Percentiles rank a stretch among this genome's conserved stretches.
Conservation (phyloP, 768 basidiomycete genomes). For the Naganishia onofrii region DNA sequence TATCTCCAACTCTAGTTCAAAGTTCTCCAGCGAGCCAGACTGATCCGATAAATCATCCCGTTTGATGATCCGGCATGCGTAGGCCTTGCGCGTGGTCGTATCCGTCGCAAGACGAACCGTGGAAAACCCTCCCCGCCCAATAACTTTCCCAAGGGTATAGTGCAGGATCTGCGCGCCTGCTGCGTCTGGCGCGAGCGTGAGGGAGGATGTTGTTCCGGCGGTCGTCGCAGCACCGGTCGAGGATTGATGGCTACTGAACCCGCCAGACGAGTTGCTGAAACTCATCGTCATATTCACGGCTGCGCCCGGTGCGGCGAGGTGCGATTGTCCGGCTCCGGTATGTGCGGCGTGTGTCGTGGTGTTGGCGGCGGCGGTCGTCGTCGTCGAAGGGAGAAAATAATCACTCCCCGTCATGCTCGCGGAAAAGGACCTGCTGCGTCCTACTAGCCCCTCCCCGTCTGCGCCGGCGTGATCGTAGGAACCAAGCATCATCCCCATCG, state of each 20-base stretch:
- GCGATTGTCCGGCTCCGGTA: too few relatives aligned
- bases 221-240: neutral
- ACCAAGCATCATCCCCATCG: conserved; percentile 8
- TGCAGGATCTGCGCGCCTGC: conserved; percentile 68
- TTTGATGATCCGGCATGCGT: conserved; percentile 79
- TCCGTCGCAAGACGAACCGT: conserved; percentile 69
- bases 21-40: conserved; percentile 50
- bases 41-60: conserved; percentile 49
- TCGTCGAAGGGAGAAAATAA: neutral
- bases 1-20: conserved; percentile 49
- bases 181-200: conserved; percentile 57
- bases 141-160: conserved; percentile 70
- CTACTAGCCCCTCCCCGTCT: neutral
- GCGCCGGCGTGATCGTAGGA: neutral
- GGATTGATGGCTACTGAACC: conserved; percentile 7
- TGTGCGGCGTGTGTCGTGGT: too few relatives aligned
- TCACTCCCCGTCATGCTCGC: neutral
- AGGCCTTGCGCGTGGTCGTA: conserved; percentile 63
- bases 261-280: conserved; percentile 11
- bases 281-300: neutral
- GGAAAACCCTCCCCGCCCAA: conserved; percentile 79
- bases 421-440: neutral
- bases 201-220: too few relatives aligned
- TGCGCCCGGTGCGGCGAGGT: neutral
- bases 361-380: too few relatives aligned